A percentile compares a stretch with the other conserved stretches of the same genome.
phyloP scores from a whole-genome alignment of 805 yeast species.

The Komagataella phaffii region DNA sequence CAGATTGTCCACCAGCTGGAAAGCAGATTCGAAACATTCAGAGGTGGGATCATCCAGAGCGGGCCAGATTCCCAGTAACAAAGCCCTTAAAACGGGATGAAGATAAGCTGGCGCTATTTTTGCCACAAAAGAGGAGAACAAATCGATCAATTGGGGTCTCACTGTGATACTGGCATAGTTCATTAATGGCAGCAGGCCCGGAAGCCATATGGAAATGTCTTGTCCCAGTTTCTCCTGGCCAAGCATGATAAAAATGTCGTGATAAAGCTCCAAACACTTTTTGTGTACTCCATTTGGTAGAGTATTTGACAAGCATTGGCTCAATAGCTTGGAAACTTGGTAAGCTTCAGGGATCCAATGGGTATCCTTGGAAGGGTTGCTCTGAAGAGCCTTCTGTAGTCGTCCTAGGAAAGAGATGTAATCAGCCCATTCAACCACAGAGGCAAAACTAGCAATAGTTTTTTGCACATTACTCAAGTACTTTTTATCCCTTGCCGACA shows the following conservation, averaged over 20 bases:
- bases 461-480: conserved; percentile 56
- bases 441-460: conserved; percentile 63
- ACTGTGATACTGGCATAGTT: conserved; percentile 83
- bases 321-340: conserved; percentile 55
- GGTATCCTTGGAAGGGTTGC: conserved; percentile 23
- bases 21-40: conserved; percentile 56
- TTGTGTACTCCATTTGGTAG: conserved; percentile 95
- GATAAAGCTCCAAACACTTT: conserved; percentile 71
- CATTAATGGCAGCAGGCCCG: conserved; percentile 84
- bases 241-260: conserved; percentile 50
- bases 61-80: conserved; percentile 64
- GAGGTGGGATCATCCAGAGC: conserved; percentile 90
- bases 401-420: conserved; percentile 81
- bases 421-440: conserved; percentile 95
- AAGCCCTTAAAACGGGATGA: conserved; percentile 47
- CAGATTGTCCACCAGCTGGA: conserved; percentile 48
- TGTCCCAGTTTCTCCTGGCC: conserved; percentile 39
- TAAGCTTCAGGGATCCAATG: conserved; percentile 57
- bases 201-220: conserved; percentile 69
- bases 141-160: conserved; percentile 58
- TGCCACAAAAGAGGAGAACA: conserved; percentile 44
- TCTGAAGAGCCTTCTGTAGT: conserved; percentile 57
- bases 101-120: conserved; percentile 34
- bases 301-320: conserved; percentile 67
- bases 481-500: conserved; percentile 55